phyloP scores from a whole-genome alignment of 2,329 filamentous ascomycete species.

The Gliomastix tumulicola region DNA sequence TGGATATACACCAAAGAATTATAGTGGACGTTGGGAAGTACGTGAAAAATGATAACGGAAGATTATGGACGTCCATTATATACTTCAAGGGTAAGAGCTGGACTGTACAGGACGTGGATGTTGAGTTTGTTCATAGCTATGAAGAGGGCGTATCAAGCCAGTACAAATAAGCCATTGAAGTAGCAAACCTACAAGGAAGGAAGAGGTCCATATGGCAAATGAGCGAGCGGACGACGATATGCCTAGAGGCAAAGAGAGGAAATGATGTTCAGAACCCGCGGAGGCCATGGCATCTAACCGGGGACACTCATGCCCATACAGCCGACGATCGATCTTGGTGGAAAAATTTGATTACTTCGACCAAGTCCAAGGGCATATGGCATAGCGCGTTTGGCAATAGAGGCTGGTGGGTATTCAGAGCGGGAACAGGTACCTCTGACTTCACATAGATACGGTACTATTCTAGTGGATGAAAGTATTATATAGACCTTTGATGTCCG shows the following conservation, averaged over 20 bases:
- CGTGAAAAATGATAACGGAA: not conserved
- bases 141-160: not conserved
- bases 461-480: no score
- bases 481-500: no score
- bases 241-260: not conserved
- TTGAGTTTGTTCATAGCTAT: not conserved
- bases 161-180: not conserved
- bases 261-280: not conserved
- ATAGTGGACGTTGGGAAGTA: not conserved
- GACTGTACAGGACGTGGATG: not conserved
- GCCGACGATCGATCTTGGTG: not conserved
- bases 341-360: not conserved
- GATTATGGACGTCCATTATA: not conserved
- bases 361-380: not conserved
- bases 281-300: not conserved
- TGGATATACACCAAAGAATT: not conserved
- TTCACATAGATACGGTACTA: no score
- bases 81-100: not conserved
- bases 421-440: no score
- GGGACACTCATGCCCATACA: not conserved
- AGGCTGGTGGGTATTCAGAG: not conserved
- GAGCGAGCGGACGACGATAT: not conserved
- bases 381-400: not conserved
- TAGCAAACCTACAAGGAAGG: not conserved
- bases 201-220: not conserved